Evolutionary conservation across 371 early-diverging fungal species (phyloP), one percentile per base, ranked within the genome.

Genomic region (Zopfochytrium polystomum): DNA sequence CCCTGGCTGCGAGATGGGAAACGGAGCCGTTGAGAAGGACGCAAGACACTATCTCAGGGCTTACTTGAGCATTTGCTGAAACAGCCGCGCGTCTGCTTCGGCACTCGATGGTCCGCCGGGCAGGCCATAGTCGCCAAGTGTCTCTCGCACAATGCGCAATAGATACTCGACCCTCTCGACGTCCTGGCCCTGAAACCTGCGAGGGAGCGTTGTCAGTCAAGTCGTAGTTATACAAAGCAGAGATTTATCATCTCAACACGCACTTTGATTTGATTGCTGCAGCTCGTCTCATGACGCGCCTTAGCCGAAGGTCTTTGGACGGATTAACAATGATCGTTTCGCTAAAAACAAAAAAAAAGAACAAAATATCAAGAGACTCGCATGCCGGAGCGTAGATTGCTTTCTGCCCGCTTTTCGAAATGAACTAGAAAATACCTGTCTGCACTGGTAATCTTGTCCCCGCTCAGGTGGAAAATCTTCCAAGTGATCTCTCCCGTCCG

Each of bases 381-480:
- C n/a, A n/a, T n/a, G n/a, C n/a, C n/a, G n/a, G n/a, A n/a, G n/a
- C n/a, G n/a, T n/a, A n/a, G n/a, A n/a, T n/a, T n/a, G n/a, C n/a
- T n/a, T n/a, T n/a, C n/a, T n/a, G n/a, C n/a, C n/a, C n/a, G n/a
- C n/a, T n/a, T n/a, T n/a, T n/a, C 26, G 4, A 1, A 48, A 29
- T 9, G 26, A 47, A 3, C 31, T 18, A 15, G 29, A 55, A 35
- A 68, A 25, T n/a, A 68, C 69, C 58, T 62, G 50, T 73, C 76
- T 15, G 73, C 67, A 26, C 62, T 65, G n/a, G 62, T 55, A 47
- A 76, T 69, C 43, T 70, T 66, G 59, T 54, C 66, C 3, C 62
- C 60, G 34, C 65, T 61, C 62, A 68, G 32, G 48, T 76, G 77
- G 52, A 71, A 65, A 38, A 76, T 63, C 57, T 76, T 76, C 77